These are phyloP conservation scores for Colletotrichum horii DNA, from an alignment of 2,329 filamentous ascomycete genomes.

Conservation along the genomic window DNA sequence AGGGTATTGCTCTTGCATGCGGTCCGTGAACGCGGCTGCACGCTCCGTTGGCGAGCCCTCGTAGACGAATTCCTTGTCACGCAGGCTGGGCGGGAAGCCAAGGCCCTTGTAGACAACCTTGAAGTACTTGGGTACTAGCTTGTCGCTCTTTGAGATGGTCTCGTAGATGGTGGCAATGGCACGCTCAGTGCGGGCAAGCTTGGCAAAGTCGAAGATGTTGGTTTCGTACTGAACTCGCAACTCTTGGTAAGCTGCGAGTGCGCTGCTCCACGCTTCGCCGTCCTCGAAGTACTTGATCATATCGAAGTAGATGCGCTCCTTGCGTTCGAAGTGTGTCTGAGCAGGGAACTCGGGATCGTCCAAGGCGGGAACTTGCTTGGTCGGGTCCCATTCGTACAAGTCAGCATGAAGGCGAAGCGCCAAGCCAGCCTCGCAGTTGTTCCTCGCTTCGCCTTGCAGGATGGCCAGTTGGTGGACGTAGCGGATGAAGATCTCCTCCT, in stretches of 20 bases:
- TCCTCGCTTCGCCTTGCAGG: constrained; percentile 76
- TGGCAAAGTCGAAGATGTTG: constrained; percentile 88
- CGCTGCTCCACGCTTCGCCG: constrained; percentile 91
- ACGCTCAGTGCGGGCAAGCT: constrained; percentile 85
- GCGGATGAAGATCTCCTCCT: constrained; percentile 94
- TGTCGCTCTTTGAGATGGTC: constrained; percentile 81
- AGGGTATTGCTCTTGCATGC: constrained; percentile 90
- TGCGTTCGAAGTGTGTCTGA: constrained; percentile 89
- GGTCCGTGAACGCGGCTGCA: constrained; percentile 82
- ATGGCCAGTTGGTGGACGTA: constrained; percentile 92
- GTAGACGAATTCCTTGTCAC: constrained; percentile 93
- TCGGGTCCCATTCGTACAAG: constrained; percentile 88
- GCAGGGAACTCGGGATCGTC: constrained; percentile 78
- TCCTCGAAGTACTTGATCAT: constrained; percentile 97
- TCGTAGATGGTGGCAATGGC: constrained; percentile 95
- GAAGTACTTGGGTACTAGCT: constrained; percentile 84
- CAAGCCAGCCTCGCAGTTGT: constrained; percentile 86
- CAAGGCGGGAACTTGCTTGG: constrained; percentile 68
- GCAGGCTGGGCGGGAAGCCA: constrained; percentile 79
- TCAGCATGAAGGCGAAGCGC: constrained; percentile 91
- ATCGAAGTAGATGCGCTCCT: constrained; percentile 89
- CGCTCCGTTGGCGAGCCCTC: constrained; percentile 81
- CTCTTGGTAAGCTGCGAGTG: constrained; percentile 86
- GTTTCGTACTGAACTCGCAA: constrained; percentile 90
- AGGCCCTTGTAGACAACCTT: constrained; percentile 88